Percentiles rank a stretch among this genome's conserved stretches.
phyloP scores from a whole-genome alignment of 257 asterid genomes.

The Fraxinus quadrangulata region DNA sequence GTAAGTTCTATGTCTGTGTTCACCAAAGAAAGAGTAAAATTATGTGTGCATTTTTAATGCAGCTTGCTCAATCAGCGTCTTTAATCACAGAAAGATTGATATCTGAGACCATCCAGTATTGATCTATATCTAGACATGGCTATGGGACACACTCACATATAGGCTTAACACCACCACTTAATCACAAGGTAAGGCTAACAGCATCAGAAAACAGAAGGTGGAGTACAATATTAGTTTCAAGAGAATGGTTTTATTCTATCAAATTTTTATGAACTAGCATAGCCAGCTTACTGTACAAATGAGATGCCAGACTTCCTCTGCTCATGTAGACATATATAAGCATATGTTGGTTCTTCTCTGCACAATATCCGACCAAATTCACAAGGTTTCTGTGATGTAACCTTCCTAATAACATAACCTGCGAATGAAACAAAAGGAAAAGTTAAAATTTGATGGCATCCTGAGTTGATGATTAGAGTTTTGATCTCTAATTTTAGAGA shows the following conservation, averaged over 20 bases:
- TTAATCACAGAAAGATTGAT: not conserved
- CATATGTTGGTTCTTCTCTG: slow-evolving; percentile 89
- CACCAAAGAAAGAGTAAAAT: not conserved
- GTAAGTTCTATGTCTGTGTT: not conserved
- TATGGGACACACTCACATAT: not conserved
- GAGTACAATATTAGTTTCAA: not conserved
- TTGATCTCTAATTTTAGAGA: not conserved
- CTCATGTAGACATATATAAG: slow-evolving; percentile 91
- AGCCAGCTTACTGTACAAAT: slow-evolving; percentile 70
- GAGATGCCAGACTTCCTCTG: slow-evolving; percentile 92
- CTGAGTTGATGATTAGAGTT: not conserved
- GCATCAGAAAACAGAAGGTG: not conserved
- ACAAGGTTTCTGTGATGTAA: slow-evolving; percentile 95
- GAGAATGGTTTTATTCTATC: not conserved
- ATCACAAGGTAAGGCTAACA: not conserved
- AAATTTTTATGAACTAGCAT: not conserved
- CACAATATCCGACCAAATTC: slow-evolving; percentile 94
- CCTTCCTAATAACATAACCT: slow-evolving; percentile 94
- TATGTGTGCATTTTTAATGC: not conserved
- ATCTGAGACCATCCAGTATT: not conserved
- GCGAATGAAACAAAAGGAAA: slow-evolving; percentile 25
- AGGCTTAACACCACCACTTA: not conserved
- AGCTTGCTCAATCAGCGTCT: not conserved
- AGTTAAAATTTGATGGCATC: not conserved
- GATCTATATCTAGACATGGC: not conserved